phyloP scores from a whole-genome alignment of 2,329 filamentous ascomycete species.

The Penicillium janthinellum region DNA sequence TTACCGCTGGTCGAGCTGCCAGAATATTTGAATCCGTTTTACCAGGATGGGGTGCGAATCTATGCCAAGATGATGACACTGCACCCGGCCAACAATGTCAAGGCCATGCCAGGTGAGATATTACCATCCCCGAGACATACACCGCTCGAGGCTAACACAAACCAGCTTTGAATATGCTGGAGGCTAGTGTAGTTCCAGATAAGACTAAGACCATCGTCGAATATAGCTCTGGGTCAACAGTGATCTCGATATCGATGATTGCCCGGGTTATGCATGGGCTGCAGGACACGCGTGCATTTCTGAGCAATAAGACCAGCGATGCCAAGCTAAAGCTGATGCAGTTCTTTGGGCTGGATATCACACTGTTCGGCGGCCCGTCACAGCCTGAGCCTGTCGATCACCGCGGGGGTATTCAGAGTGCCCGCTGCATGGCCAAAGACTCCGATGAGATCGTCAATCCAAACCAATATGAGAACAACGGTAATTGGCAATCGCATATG shows the following conservation, averaged over 20 bases:
- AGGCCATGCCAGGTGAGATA: slow-evolving; percentile 55
- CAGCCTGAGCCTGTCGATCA: slow-evolving; percentile 59
- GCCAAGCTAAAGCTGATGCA: slow-evolving; percentile 59
- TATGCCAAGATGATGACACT: slow-evolving; percentile 69
- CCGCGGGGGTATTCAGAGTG: slow-evolving; percentile 56
- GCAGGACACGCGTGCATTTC: slow-evolving; percentile 56
- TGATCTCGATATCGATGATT: slow-evolving; percentile 61
- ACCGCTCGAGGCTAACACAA: not conserved
- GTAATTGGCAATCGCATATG: slow-evolving; percentile 50
- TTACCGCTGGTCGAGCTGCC: slow-evolving; percentile 65
- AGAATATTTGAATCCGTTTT: slow-evolving; percentile 58
- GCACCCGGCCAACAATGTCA: slow-evolving; percentile 67
- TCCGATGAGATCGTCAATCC: slow-evolving; percentile 53
- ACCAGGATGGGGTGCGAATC: slow-evolving; percentile 61
- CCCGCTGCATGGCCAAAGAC: slow-evolving; percentile 46
- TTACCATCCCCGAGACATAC: too few species aligned
- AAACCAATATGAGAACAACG: slow-evolving; percentile 60
- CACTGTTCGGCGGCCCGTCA: slow-evolving; percentile 61
- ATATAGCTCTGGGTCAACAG: slow-evolving; percentile 64
- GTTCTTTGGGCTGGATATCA: slow-evolving; percentile 62
- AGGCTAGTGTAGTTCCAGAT: slow-evolving; percentile 44
- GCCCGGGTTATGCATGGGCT: slow-evolving; percentile 55
- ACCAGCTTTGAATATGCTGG: slow-evolving; percentile 55
- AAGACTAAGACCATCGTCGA: slow-evolving; percentile 59
- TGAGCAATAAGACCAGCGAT: slow-evolving; percentile 61